Base-by-base conservation (phyloP, 331 rosid genomes). In the Quercus phellos region DNA sequence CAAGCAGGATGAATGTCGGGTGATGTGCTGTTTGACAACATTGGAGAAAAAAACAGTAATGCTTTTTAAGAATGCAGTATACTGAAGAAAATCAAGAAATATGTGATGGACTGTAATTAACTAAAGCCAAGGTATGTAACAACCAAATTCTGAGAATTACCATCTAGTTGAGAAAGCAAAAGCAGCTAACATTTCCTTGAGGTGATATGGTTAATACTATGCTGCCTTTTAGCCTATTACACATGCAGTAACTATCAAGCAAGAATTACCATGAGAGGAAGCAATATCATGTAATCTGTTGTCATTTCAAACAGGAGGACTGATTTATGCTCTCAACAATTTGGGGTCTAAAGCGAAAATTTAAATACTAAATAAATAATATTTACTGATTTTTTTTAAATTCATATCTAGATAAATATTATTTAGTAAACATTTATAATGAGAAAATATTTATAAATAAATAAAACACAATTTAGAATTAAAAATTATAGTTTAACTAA, bases 271-370 rank as follows among this genome's bases (percentile, higher is more conserved):
- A 93, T 93, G 78, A 95, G 98, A 63, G 98, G 98, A 87, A 95
- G 99, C 80, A 95, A 85, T 84, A 95, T 91, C 77, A 92, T 87
- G 80, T 93, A 95, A 84, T 95, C 99, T 85, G 81, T 93, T 68
- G 98, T 95, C 86, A 95, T 91, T 86, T 95, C 98, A 88, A 95
- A 93, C 74, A 93, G 91, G 88, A 91, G 83, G 80, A 95, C 97
- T 24, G 99, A 95, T 19, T 94, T 95, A 87, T 2, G 46, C 11
- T 38, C 46, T 38, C 11, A 38, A 7, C 11, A 0, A 38, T 8
- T 38, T 38, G 46, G 11, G 11, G 11, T 0, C 0, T 0, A 38
- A 2, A 7, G 3, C 0, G 0, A 38, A 38, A 38, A 38, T 8
- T 32, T 4, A 4, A 32, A 24, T 35, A 35, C 43, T 35, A 35